phyloP scores from a whole-genome alignment of 441 rosid genomes.

The Gossypium trilobum region DNA sequence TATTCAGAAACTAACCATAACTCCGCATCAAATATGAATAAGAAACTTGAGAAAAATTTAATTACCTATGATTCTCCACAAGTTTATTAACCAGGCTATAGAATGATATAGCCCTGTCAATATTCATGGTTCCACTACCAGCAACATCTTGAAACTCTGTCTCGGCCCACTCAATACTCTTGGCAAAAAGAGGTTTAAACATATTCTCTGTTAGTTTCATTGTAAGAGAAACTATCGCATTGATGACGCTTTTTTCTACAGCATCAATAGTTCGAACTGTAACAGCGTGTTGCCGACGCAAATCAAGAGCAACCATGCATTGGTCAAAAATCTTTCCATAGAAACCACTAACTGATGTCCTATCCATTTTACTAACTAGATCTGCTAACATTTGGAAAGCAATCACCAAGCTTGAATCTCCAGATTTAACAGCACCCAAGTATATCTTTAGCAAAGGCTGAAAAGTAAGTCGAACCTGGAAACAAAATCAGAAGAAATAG shows the following conservation, averaged over 20 bases:
- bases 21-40: neutral
- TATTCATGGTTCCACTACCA: conserved; percentile 28
- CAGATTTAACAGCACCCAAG: conserved; percentile 53
- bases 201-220: conserved; percentile 90
- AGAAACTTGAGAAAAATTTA: neutral
- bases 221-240: conserved; percentile 53
- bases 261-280: conserved; percentile 49
- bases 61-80: conserved; percentile 80
- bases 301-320: conserved; percentile 81
- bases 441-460: conserved; percentile 67
- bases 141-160: conserved; percentile 43
- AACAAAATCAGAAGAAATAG: conserved; percentile 16
- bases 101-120: conserved; percentile 69
- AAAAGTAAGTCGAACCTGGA: conserved; percentile 80
- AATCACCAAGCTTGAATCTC: conserved; percentile 68
- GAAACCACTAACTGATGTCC: conserved; percentile 51
- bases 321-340: conserved; percentile 66
- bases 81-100: conserved; percentile 70
- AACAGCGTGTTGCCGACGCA: conserved; percentile 59
- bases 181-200: conserved; percentile 88
- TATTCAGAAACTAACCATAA: neutral
- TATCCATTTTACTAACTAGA: conserved; percentile 65
- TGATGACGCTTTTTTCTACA: conserved; percentile 62
- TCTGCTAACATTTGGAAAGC: conserved; percentile 69
- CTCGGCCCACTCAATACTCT: conserved; percentile 82